Percentiles rank a stretch among this genome's conserved stretches.
Conservation (phyloP, 805 yeast species). For the Tetrapisispora iriomotensis region DNA sequence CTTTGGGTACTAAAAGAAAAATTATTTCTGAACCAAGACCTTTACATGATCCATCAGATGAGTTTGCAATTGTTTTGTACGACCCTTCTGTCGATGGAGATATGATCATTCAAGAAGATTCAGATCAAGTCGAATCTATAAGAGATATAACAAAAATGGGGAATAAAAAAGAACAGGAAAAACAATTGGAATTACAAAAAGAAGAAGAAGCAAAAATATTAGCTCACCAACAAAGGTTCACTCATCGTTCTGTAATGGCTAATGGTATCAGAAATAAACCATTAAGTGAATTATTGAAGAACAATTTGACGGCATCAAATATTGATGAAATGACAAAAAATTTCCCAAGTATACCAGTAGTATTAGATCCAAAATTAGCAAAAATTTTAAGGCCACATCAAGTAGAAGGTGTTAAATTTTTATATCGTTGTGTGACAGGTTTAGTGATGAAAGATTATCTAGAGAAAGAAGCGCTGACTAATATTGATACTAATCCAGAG, state of each 20-base stretch:
- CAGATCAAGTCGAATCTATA: slow-evolving; percentile 8
- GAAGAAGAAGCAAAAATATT: slow-evolving; percentile 8
- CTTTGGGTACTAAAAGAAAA: slow-evolving; percentile 71
- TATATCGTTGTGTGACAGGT: slow-evolving; percentile 87
- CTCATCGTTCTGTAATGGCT: slow-evolving; percentile 26
- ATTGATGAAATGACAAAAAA: slow-evolving; percentile 34
- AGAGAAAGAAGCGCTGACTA: slow-evolving; percentile 14
- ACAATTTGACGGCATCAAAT: slow-evolving; percentile 36
- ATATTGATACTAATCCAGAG: not conserved
- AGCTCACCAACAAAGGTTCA: slow-evolving; percentile 13
- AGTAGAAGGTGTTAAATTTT: slow-evolving; percentile 85
- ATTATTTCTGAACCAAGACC: slow-evolving; percentile 75
- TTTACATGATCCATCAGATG: slow-evolving; percentile 88
- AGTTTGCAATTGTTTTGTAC: slow-evolving; percentile 85
- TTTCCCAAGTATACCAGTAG: slow-evolving; percentile 87
- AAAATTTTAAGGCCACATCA: slow-evolving; percentile 91
- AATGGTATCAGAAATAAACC: slow-evolving; percentile 42
- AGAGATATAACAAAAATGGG: slow-evolving; percentile 20
- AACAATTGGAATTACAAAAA: slow-evolving; percentile 20
- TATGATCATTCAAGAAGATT: slow-evolving; percentile 17
- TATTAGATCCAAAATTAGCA: slow-evolving; percentile 80
- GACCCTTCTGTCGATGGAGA: slow-evolving; percentile 87
- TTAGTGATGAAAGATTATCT: slow-evolving; percentile 38
- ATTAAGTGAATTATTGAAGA: slow-evolving; percentile 72
- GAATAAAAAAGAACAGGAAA: slow-evolving; percentile 20